phyloP scores from a whole-genome alignment of 2,329 filamentous ascomycete genomes.

The Fusarium stilboides region DNA sequence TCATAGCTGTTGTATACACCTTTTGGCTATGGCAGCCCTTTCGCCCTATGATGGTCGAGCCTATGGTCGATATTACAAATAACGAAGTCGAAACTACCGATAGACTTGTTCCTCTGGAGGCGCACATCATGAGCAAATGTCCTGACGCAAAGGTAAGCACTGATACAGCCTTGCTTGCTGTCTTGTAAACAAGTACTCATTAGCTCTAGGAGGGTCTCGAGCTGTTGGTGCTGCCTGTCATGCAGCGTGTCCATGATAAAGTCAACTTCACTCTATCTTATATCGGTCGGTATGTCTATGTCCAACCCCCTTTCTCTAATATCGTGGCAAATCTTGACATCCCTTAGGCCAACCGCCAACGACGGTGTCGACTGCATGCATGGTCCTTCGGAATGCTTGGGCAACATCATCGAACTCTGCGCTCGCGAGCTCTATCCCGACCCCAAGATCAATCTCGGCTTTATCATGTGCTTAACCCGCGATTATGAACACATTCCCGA shows the following conservation, averaged over 20 bases:
- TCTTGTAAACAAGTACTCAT: constrained; percentile 21
- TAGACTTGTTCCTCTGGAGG: constrained; percentile 81
- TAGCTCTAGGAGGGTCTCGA: constrained; percentile 78
- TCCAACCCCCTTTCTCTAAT: background rate
- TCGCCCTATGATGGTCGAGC: constrained; percentile 20
- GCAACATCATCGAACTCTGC: constrained; percentile 95
- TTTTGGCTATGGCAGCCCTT: constrained; percentile 51
- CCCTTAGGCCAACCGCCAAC: constrained; percentile 75
- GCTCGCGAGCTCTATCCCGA: constrained; percentile 86
- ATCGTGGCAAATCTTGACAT: background rate
- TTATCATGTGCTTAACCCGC: constrained; percentile 88
- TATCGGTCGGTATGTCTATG: constrained; percentile 78
- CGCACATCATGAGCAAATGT: constrained; percentile 98
- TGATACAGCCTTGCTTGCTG: background rate
- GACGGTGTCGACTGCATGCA: constrained; percentile 92
- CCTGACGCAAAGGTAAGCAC: constrained; percentile 80
- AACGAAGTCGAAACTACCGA: constrained; percentile 22
- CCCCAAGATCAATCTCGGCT: constrained; percentile 90
- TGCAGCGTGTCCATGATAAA: constrained; percentile 85
- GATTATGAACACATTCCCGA: constrained; percentile 85
- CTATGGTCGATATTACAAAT: constrained; percentile 13
- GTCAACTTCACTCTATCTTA: constrained; percentile 93
- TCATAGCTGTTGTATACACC: constrained; percentile 47
- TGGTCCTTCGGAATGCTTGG: constrained; percentile 89
- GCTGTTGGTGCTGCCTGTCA: constrained; percentile 85